Evolutionary conservation across 257 asterid genomes (phyloP), one percentile per base, ranked within the genome.

Genomic region (Solanum sitiens): DNA sequence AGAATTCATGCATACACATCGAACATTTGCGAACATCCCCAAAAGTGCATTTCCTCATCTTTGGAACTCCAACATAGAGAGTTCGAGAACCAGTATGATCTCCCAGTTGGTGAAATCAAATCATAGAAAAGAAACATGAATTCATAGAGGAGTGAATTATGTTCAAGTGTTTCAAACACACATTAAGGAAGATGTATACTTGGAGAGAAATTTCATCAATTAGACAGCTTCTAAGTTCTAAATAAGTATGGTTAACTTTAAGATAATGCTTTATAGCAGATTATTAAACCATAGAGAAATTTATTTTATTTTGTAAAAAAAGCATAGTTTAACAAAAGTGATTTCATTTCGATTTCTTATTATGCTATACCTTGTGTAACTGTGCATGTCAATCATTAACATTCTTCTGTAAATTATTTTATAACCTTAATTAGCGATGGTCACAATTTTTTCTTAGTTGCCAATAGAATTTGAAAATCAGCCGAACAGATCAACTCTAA

Each of bases 1-100:
- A 98, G 89, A 96, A 95, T 91, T 95, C 98, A 87, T 89, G 92
- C 88, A 93, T 91, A 44, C 90, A 94, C 91, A 93, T 82, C 91
- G 94, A 89, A 79, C 93, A 91, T 83, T 85, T 91, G 88, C 88
- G 93, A 88, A 92, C 95, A 87, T 6, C 23, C 89, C 98, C 94
- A 90, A 95, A 77, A 16, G 94, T 91, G 91, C 97, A 93, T 89
- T 88, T 94, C 88, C 98, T 92, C 80, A 90, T 93, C 89, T 96
- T 95, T 11, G 87, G 89, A 76, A 96, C 94, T 91, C 98, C 99
- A 88, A 96, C 85, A 85, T 92, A 96, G 88, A 93, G 88, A 84
- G 89, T 88, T 74, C 91, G 91, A 90, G 88, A 85, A 23, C 83
- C 88, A 76, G 89, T 84, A 61, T 89, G 94, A 86, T 92, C 97